Evolutionary conservation across 768 basidiomycete genomes (phyloP).

Genomic region (Lactarius hatsudake): DNA sequence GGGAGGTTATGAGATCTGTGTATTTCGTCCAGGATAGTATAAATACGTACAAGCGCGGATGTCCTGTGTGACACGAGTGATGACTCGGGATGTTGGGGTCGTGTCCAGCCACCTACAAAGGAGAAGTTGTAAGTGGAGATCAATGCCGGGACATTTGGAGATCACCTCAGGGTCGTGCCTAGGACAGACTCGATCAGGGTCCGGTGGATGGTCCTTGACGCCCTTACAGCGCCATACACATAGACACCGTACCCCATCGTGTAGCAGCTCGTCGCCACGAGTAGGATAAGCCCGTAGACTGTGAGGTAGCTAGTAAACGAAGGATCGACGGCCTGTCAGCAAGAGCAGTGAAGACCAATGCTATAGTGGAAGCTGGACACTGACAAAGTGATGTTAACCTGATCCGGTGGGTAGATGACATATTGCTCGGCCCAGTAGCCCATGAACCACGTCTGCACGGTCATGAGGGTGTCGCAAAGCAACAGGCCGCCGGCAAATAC

Average conservation of each 20-base stretch:
- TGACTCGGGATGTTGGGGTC: conserved; percentile 56
- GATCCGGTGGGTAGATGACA: conserved; percentile 33
- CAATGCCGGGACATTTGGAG: conserved; percentile 24
- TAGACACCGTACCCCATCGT: conserved; percentile 38
- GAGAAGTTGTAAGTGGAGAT: neutral
- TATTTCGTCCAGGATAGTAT: neutral
- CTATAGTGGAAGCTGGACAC: conserved; percentile 8
- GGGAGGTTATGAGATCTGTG: neutral
- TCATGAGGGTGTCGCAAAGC: conserved; percentile 28
- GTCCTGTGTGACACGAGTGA: conserved; percentile 65
- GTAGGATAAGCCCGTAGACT: conserved; percentile 41
- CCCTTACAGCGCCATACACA: conserved; percentile 49
- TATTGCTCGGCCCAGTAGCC: conserved; percentile 48
- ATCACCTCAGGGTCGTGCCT: conserved; percentile 60
- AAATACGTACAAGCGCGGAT: conserved; percentile 40
- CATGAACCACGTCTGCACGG: conserved; percentile 42
- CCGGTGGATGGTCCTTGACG: conserved; percentile 53
- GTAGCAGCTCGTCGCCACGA: conserved; percentile 36
- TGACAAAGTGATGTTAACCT: conserved; percentile 38
- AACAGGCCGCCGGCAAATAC: conserved; percentile 27
- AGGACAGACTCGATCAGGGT: conserved; percentile 52
- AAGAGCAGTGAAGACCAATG: neutral
- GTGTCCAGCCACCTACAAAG: conserved; percentile 46
- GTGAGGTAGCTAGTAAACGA: conserved; percentile 44
- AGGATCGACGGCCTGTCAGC: neutral